These are phyloP conservation scores for Prunus kanzakura DNA, from an alignment of 306 rosid genomes.

Conservation along the genomic window DNA sequence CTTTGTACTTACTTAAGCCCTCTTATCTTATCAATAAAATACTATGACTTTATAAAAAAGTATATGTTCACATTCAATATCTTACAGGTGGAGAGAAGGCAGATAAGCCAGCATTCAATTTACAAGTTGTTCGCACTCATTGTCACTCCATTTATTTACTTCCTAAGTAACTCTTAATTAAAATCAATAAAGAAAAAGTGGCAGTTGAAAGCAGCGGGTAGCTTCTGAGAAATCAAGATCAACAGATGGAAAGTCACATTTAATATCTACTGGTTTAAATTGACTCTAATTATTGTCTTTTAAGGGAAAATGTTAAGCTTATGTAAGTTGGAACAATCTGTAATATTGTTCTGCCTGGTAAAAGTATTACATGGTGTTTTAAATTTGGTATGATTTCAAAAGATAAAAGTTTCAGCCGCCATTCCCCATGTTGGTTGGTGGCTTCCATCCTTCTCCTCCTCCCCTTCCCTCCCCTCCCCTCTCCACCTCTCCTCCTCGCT, in stretches of 20 bases:
- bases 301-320: background rate
- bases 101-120: constrained; percentile 19
- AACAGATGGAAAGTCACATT: background rate
- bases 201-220: constrained; percentile 6
- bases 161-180: background rate
- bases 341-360: background rate
- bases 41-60: background rate
- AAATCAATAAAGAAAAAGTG: background rate
- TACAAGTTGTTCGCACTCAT: constrained; percentile 3
- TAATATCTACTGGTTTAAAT: too few relatives aligned
- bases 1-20: too few relatives aligned
- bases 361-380: background rate
- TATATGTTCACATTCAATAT: constrained; percentile 35
- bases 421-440: too few relatives aligned
- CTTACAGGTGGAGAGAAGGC: background rate
- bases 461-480: too few relatives aligned
- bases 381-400: background rate
- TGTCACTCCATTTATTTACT: background rate
- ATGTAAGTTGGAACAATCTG: background rate
- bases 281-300: too few relatives aligned
- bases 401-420: too few relatives aligned
- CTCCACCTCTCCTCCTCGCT: too few relatives aligned
- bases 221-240: background rate
- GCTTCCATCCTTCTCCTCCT: too few relatives aligned
- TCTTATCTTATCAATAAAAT: too few relatives aligned